A percentile compares a stretch with the other conserved stretches of the same genome.
These are phyloP conservation scores for Sclerotinia spermophila DNA, from an alignment of 2,329 filamentous ascomycete genomes.

Conservation along the genomic window DNA sequence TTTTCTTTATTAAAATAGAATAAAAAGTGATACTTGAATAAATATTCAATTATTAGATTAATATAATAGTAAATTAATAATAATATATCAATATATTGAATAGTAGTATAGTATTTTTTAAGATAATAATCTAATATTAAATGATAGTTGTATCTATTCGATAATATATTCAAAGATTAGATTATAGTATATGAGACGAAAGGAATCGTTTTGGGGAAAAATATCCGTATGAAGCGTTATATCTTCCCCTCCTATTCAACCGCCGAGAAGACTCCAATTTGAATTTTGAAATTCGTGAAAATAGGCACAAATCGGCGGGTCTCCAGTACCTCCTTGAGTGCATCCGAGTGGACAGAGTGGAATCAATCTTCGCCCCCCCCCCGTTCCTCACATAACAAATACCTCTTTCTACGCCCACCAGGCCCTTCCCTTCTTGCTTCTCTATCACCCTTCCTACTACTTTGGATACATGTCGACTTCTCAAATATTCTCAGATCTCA, in stretches of 20 bases:
- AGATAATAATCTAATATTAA: too few species aligned
- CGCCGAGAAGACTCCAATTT: neutral
- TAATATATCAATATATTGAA: too few species aligned
- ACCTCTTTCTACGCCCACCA: neutral
- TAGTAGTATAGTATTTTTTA: too few species aligned
- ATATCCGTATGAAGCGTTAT: too few species aligned
- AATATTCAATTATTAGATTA: too few species aligned
- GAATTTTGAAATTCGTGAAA: neutral
- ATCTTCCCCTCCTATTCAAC: neutral
- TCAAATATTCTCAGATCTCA: neutral
- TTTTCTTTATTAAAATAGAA: too few species aligned
- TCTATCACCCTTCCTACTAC: neutral
- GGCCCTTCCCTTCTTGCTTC: neutral
- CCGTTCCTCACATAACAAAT: neutral
- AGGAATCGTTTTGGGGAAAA: too few species aligned
- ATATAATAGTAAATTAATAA: too few species aligned
- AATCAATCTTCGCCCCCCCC: neutral
- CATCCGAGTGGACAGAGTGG: neutral
- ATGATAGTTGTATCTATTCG: too few species aligned
- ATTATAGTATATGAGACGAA: too few species aligned
- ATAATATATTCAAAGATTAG: too few species aligned
- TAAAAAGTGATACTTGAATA: too few species aligned
- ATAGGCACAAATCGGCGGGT: neutral
- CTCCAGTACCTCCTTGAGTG: neutral
- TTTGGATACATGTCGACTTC: neutral